Conservation (phyloP, 306 rosid genomes). For the Lotus japonicus region DNA sequence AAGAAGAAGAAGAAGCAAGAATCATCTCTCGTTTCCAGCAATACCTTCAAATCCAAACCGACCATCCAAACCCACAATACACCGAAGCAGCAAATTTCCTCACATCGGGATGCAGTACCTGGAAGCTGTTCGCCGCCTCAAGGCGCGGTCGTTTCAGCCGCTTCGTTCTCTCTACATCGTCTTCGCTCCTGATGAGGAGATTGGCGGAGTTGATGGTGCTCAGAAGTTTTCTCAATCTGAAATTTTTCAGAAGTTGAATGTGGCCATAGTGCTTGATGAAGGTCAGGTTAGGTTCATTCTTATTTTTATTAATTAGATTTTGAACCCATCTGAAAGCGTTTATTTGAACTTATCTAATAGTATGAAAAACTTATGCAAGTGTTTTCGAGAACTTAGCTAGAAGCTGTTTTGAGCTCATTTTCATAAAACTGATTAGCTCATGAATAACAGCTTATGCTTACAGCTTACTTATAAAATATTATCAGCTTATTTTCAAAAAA, state of each 20-base stretch:
- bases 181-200: conserved; percentile 86
- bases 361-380: too few relatives aligned
- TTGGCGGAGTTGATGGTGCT: conserved; percentile 79
- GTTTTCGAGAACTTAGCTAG: too few relatives aligned
- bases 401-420: too few relatives aligned
- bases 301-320: too few relatives aligned
- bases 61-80: conserved; percentile 77
- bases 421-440: too few relatives aligned
- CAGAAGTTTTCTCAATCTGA: conserved; percentile 44
- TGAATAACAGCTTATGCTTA: too few relatives aligned
- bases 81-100: conserved; percentile 52
- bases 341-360: too few relatives aligned
- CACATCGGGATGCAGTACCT: conserved; percentile 68
- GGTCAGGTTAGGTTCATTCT: conserved; percentile 39
- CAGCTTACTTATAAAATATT: too few relatives aligned
- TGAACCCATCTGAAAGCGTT: too few relatives aligned
- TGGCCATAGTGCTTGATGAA: conserved; percentile 82
- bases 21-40: conserved; percentile 59
- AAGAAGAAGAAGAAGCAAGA: neutral
- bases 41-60: conserved; percentile 78
- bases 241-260: conserved; percentile 50
- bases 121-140: conserved; percentile 70
- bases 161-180: conserved; percentile 49
- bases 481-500: too few relatives aligned
- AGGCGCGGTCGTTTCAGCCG: conserved; percentile 49